phyloP scores from a whole-genome alignment of 495 filamentous ascomycete genomes.

The Aspergillus mulundensis region DNA sequence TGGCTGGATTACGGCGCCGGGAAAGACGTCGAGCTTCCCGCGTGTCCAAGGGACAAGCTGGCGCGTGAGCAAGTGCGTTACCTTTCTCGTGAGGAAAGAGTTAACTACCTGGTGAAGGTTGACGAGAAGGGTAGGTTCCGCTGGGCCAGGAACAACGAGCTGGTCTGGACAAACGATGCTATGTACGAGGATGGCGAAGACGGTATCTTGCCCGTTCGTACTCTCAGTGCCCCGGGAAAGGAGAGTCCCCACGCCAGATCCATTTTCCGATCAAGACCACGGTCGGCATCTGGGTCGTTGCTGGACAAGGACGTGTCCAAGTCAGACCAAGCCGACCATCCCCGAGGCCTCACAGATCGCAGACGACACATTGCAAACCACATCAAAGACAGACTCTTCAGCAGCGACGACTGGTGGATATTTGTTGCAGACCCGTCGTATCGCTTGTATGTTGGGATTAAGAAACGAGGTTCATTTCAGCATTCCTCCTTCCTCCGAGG shows the following conservation, averaged over 20 bases:
- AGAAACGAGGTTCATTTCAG: constrained; percentile 83
- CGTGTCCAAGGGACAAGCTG: constrained; percentile 60
- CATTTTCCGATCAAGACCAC: neutral
- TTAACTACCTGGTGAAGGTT: constrained; percentile 67
- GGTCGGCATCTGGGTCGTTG: constrained; percentile 7
- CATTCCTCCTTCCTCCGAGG: constrained; percentile 87
- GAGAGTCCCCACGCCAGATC: neutral
- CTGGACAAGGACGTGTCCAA: constrained; percentile 39
- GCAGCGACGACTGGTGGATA: constrained; percentile 83
- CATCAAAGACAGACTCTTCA: constrained; percentile 63
- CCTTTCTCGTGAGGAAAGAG: constrained; percentile 65
- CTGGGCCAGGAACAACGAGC: constrained; percentile 74
- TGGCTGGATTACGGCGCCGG: constrained; percentile 89
- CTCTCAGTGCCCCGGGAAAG: constrained; percentile 15
- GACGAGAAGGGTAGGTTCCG: constrained; percentile 63
- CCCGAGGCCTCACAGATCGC: constrained; percentile 61
- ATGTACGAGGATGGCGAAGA: constrained; percentile 73
- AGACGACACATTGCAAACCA: constrained; percentile 67
- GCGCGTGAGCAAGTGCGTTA: constrained; percentile 71
- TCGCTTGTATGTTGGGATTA: constrained; percentile 86
- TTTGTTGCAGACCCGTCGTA: constrained; percentile 83
- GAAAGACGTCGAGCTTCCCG: constrained; percentile 49
- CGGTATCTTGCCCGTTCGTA: constrained; percentile 64
- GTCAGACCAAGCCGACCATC: constrained; percentile 12
- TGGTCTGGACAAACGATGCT: constrained; percentile 67